These are phyloP conservation scores for Kuraishia ogatae DNA, from an alignment of 805 yeast genomes.

Conservation along the genomic window DNA sequence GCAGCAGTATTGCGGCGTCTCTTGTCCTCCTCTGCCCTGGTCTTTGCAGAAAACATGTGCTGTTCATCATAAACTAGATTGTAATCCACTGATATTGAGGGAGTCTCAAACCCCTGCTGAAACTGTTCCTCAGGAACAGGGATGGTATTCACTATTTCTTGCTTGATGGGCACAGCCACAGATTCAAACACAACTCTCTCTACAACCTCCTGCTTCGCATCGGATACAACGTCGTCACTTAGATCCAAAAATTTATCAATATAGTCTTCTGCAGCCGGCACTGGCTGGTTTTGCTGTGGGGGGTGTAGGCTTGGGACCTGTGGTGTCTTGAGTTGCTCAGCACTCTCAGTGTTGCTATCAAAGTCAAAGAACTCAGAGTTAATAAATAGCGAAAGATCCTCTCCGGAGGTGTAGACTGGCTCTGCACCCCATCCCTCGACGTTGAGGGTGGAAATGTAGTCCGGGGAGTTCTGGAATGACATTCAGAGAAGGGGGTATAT, in stretches of 20 bases:
- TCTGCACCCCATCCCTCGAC: not conserved
- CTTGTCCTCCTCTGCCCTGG: constrained; percentile 34
- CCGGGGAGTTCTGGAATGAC: constrained; percentile 1
- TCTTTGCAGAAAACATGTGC: not conserved
- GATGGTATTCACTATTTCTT: constrained; percentile 1
- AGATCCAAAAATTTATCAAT: not conserved
- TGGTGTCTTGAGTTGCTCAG: not conserved
- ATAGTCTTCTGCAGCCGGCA: not conserved
- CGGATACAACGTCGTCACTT: not conserved
- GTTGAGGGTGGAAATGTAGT: not conserved
- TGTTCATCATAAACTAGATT: not conserved
- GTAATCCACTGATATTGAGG: not conserved
- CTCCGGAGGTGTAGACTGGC: constrained; percentile 1
- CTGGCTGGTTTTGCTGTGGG: constrained; percentile 2
- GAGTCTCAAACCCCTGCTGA: constrained; percentile 1
- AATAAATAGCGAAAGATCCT: constrained; percentile 15
- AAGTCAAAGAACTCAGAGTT: constrained; percentile 15
- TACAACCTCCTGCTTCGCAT: not conserved
- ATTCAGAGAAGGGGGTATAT: not conserved
- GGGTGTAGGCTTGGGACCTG: constrained; percentile 3
- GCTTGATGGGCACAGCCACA: not conserved
- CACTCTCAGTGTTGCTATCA: constrained; percentile 10
- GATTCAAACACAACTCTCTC: not conserved
- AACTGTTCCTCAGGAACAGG: constrained; percentile 1
- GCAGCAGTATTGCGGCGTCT: constrained; percentile 90